Evolutionary conservation across 257 asterid species (phyloP).

Genomic region (Primulina huaijiensis): DNA sequence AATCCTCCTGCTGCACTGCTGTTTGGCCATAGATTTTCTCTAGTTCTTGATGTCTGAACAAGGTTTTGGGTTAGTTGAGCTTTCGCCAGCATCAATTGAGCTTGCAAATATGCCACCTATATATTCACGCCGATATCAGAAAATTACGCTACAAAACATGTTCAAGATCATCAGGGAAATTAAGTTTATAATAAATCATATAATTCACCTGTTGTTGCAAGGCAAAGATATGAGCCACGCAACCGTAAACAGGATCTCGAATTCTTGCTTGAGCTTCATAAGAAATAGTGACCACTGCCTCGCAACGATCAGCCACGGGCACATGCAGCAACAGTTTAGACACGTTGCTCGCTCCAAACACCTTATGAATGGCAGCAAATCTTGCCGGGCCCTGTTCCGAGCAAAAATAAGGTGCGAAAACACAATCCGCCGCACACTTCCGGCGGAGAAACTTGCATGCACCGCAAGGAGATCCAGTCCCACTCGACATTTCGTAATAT

Average conservation of each 20-base stretch:
- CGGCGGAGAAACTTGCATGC: slow-evolving; percentile 93
- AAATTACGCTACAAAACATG: no score
- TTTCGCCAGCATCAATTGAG: slow-evolving; percentile 71
- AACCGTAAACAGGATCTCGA: slow-evolving; percentile 83
- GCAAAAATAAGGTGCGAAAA: slow-evolving; percentile 80
- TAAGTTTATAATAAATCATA: not conserved
- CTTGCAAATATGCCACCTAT: slow-evolving; percentile 79
- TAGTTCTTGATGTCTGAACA: slow-evolving; percentile 41
- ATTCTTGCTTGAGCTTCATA: slow-evolving; percentile 93
- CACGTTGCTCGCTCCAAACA: slow-evolving; percentile 91
- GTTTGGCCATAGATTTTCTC: slow-evolving; percentile 36
- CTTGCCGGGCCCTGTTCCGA: slow-evolving; percentile 87
- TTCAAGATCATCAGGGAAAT: not conserved
- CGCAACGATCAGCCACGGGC: slow-evolving; percentile 64
- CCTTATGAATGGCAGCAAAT: slow-evolving; percentile 89
- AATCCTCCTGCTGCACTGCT: slow-evolving; percentile 18
- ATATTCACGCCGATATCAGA: no score
- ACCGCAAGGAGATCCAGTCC: slow-evolving; percentile 85
- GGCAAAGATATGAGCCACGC: slow-evolving; percentile 73
- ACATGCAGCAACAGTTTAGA: slow-evolving; percentile 69
- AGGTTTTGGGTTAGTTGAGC: slow-evolving; percentile 59
- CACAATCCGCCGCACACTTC: slow-evolving; percentile 72
- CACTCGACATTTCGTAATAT: slow-evolving; percentile 32
- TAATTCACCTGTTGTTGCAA: slow-evolving; percentile 73
- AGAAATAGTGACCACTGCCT: slow-evolving; percentile 79